Evolutionary conservation across 371 early-diverging fungal species (phyloP).

Genomic region (Mortierella sp.): DNA sequence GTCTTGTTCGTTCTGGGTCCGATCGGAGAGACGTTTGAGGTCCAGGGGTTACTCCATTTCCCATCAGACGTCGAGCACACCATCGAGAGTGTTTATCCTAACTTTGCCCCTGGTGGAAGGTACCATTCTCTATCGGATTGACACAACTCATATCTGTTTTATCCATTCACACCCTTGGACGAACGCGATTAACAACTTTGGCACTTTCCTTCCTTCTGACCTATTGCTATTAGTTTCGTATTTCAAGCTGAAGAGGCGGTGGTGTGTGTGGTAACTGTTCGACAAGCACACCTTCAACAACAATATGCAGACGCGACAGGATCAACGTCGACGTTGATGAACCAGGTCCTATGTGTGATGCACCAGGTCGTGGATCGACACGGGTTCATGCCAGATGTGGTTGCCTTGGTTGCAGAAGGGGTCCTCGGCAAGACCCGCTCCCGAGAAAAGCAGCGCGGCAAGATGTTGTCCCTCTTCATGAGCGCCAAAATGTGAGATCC

Average conservation of each 20-base stretch:
- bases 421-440: constrained; percentile 69
- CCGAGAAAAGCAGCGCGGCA: constrained; percentile 69
- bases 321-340: constrained; percentile 32
- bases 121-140: constrained; percentile 34
- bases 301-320: neutral
- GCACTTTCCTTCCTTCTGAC: neutral
- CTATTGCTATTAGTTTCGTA: constrained; percentile 53
- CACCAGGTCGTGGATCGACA: constrained; percentile 79
- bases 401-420: constrained; percentile 72
- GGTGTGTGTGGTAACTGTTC: constrained; percentile 65
- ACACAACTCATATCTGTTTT: neutral
- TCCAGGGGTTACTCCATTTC: constrained; percentile 79
- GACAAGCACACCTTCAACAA: constrained; percentile 17
- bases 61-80: constrained; percentile 80
- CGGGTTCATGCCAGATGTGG: constrained; percentile 76
- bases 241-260: constrained; percentile 65
- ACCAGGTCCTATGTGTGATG: constrained; percentile 70
- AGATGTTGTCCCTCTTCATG: constrained; percentile 57
- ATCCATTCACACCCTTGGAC: too few relatives aligned
- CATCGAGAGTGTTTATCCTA: constrained; percentile 68
- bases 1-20: constrained; percentile 84
- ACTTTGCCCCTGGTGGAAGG: constrained; percentile 68
- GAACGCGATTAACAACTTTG: neutral
- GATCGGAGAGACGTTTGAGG: constrained; percentile 74
- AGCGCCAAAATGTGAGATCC: constrained; percentile 46